Base-by-base conservation (phyloP, 2,329 filamentous ascomycete genomes). In the Stagonosporopsis cucurbitacearum region DNA sequence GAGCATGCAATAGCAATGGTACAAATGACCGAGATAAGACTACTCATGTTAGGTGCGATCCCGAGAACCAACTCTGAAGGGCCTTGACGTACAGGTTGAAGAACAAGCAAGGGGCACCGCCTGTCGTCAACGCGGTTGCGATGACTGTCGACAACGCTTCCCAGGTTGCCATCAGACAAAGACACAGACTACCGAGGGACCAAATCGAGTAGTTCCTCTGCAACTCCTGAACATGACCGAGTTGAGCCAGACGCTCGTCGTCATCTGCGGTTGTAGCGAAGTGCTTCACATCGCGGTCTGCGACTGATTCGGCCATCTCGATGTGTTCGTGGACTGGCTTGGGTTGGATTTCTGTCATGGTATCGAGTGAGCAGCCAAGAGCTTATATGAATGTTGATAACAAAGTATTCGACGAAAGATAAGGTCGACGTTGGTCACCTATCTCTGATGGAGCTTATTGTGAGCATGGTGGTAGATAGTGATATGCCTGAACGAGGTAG, bases 1-100 rank as follows among this genome's bases (percentile, higher is more conserved):
- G 86, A 89, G 4, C 82, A 77, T n/a, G 88, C 87, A 33, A 90
- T 86, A 69, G 87, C 89, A 59, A 88, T 71, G 62, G 88, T 87
- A 69, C 76, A 77, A 8, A 79, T 37, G 26, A 80, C 75, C 0
- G 78, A 75, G 2, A 80, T 70, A 3, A 81, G 66, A 44, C 78
- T 81, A 35, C 19, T n/a, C 4, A 13, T 28, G 25, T 54, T 20
- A 52, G 32, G 6, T 8, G 5, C 6, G 6, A 9, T 40, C n/a
- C 7, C 2, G 1, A 20, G 17, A 6, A 13, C 12, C 2, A 4
- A 4, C 2, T 4, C 12, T 6, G n/a, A 22, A 33, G 6, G 20
- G 25, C 2, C 26, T 55, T 20, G 35, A 59, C 63, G 57, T 70
- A 78, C 77, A 77, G 74, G 52, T 79, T 79, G 57, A 78, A 81